phyloP scores from a whole-genome alignment of 78 protist genomes.

The Capsaspora owczarzaki region DNA sequence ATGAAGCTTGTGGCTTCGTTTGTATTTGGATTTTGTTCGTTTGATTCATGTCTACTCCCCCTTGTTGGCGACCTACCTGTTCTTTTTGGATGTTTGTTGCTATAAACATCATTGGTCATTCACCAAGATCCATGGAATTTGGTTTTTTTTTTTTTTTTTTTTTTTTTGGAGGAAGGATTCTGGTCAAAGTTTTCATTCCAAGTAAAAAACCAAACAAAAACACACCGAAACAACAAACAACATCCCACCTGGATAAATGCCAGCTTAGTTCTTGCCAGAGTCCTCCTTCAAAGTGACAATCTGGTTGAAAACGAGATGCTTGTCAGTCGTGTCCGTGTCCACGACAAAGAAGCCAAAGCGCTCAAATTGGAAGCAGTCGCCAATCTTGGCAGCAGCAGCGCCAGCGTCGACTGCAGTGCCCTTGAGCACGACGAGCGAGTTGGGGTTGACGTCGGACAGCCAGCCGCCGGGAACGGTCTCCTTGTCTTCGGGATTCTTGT shows the following conservation, averaged over 20 bases:
- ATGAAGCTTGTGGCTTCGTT: too few species aligned
- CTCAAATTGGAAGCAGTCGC: slow-evolving; percentile 81
- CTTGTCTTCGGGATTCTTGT: slow-evolving; percentile 64
- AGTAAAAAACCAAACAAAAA: too few species aligned
- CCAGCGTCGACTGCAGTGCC: slow-evolving; percentile 32
- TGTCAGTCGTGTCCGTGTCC: slow-evolving; percentile 7
- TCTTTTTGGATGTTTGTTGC: too few species aligned
- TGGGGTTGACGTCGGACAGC: slow-evolving; percentile 25
- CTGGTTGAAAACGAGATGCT: slow-evolving; percentile 4
- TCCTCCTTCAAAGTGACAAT: neutral
- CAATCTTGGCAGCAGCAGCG: slow-evolving; percentile 33
- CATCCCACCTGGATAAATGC: neutral
- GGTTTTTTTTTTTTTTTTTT: too few species aligned
- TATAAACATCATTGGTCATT: too few species aligned
- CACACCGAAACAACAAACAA: too few species aligned
- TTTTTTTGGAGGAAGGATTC: too few species aligned
- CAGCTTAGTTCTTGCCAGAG: neutral
- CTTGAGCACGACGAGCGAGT: neutral
- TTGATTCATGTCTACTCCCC: too few species aligned
- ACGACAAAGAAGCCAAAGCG: slow-evolving; percentile 75
- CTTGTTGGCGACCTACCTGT: too few species aligned
- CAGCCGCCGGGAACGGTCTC: slow-evolving; percentile 38
- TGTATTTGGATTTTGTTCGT: too few species aligned
- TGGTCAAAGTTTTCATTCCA: too few species aligned
- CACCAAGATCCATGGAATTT: too few species aligned